Base-by-base conservation (phyloP, 306 rosid species). In the Prunus mira region DNA sequence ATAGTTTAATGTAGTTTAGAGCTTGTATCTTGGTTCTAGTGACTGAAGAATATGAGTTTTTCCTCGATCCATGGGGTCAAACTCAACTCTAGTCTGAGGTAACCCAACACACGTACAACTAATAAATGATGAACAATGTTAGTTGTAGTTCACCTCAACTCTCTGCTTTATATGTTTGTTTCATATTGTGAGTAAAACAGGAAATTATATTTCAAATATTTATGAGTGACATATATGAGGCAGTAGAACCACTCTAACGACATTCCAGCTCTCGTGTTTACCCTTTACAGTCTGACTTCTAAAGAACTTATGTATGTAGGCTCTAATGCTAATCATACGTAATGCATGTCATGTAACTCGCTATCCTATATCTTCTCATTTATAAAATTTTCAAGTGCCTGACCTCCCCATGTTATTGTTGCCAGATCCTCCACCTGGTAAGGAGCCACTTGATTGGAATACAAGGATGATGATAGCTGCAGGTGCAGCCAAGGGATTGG, bases 401-500 rank as follows among this genome's bases (percentile, higher is more conserved):
- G 51, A 55, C 32, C 47, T 27, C 74, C 32, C 60, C 54, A 47
- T 72, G 38, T 72, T 45, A 47, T 30, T 34, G 54, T 70, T 47
- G 28, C 63, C 72, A 87, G 91, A 85, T 82, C 68, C 69, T 81
- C 50, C 65, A 30, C 83, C 72, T 12, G 84, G 69, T 20, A 13
- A 67, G 66, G 84, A 81, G 65, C 81, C 84, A 20, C 88, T 85
- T 49, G 89, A 92, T 58, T 89, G 96, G 96, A 87, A 82, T 65
- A 83, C 83, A 11, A 87, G 93, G 81, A 90, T 93, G 91, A 81
- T 22, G 79, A 90, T 92, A 86, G 93, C 91, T 3, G 72, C 74
- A 12, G 93, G 93, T 6, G 89, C 89, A 76, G 96, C 97, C 54
- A 86, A 47, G 69, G 97, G 96, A 52, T 57, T 93, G 78, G 87